Conservation (phyloP, 2,329 filamentous ascomycete species). For the Fusarium agapanthi region DNA sequence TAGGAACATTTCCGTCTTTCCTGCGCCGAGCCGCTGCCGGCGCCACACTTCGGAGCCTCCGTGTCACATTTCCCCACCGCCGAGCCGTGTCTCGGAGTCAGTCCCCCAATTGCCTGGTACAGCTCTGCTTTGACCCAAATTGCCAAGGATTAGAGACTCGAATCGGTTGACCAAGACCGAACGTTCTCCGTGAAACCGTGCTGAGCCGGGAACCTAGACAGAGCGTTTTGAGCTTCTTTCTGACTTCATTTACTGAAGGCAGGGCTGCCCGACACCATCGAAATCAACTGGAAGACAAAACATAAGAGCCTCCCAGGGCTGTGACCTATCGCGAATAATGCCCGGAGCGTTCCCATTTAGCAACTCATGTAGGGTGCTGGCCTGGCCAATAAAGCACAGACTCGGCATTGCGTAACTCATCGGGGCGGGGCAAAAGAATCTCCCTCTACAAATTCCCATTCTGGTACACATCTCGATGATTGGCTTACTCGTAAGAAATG, state of each 20-base stretch:
- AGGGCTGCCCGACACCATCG: background rate
- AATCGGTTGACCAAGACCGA: slow-evolving; percentile 3
- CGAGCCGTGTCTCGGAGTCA: slow-evolving; percentile 21
- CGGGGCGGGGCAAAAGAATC: slow-evolving; percentile 17
- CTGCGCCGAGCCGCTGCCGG: slow-evolving; percentile 16
- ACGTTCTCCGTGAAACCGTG: background rate
- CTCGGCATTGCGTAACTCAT: slow-evolving; percentile 18
- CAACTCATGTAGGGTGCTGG: background rate
- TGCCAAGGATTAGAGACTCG: slow-evolving; percentile 15
- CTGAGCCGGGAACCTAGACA: background rate
- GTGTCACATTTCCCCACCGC: slow-evolving; percentile 18
- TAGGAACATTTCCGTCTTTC: background rate
- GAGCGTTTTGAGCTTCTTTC: background rate
- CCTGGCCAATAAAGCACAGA: slow-evolving; percentile 11
- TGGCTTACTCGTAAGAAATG: slow-evolving; percentile 10
- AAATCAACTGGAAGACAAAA: background rate
- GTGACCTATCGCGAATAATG: background rate
- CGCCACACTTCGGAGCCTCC: slow-evolving; percentile 26
- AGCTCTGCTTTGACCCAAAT: background rate
- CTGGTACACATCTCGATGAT: background rate
- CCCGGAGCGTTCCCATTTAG: background rate
- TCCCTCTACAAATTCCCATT: background rate
- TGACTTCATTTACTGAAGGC: background rate
- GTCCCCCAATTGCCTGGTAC: background rate
- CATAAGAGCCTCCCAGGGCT: background rate